Base-by-base conservation (phyloP, 768 basidiomycete species). In the Kwoniella europaea region DNA sequence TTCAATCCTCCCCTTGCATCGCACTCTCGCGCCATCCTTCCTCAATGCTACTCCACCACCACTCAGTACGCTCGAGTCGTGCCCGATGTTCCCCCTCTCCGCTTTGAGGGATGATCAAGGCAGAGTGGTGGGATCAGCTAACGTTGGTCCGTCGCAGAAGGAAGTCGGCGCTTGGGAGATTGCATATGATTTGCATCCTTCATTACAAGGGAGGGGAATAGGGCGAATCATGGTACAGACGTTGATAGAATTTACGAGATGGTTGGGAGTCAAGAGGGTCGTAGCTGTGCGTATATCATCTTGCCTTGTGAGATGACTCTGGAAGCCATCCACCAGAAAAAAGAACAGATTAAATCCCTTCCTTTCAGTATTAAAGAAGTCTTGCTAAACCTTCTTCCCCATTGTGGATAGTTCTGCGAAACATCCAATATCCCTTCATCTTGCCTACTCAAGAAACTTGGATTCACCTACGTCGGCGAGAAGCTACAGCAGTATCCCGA, bases 101-200 rank as follows among this genome's bases (percentile, higher is more conserved):
- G 63, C 68, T n/a, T 29, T 68, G 7, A 56, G 67, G 9, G 22
- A 57, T 24, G 42, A 41, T 4, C 4, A 53, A 10, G 69, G 65
- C 7, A 41, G 20, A 13, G 44, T 71, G 20, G 65, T 71, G 10
- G 69, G 69, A 3, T 27, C 22, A 1, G 20, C 52, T 20, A 43
- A 43, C 44, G 2, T 71, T 18, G 63, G 52, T 4, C 27, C 53
- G 6, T 65, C 57, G 4, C n/a, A 22, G 20, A 60, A 52, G 29
- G 57, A 65, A 53, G 41, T 18, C 12, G 64, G 64, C 7, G 29
- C 24, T 9, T 62, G 64, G 64, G 71, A 71, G 43, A 62, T 71
- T 16, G 60, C 65, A 10, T 71, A 71, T 44, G 65, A 71, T 56
- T 15, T 71, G 16, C 43, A 54, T 62, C 71, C 71, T 3, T 59